These are phyloP conservation scores for Alternaria sp. DNA, from an alignment of 2,329 filamentous ascomycete species.

Conservation along the genomic window DNA sequence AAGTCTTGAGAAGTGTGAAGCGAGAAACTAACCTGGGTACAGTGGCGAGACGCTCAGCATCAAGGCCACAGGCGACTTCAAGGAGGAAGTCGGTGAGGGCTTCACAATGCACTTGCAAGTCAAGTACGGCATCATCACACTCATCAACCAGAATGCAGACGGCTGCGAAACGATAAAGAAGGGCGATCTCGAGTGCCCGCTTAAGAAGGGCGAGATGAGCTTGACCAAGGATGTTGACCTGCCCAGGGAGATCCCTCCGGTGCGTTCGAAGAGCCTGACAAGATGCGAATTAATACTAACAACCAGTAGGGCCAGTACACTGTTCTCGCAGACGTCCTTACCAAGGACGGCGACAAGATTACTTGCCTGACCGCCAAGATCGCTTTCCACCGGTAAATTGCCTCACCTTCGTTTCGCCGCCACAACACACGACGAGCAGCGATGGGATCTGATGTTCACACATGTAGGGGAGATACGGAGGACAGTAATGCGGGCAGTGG, in stretches of 20 bases:
- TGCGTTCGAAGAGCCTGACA: conserved; percentile 60
- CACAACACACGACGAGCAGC: conserved; percentile 21
- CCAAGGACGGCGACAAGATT: conserved; percentile 74
- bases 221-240: conserved; percentile 85
- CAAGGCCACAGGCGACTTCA: conserved; percentile 78
- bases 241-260: conserved; percentile 86
- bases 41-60: conserved; percentile 84
- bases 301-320: conserved; percentile 80
- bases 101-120: conserved; percentile 85
- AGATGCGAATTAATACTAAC: conserved; percentile 19
- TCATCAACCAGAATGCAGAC: conserved; percentile 82
- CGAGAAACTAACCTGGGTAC: conserved; percentile 14
- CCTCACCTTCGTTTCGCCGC: conserved; percentile 14
- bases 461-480: conserved; percentile 16
- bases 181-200: conserved; percentile 87
- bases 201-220: conserved; percentile 78
- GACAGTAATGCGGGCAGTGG: conserved; percentile 6
- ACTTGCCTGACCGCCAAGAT: conserved; percentile 86
- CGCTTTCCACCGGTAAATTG: conserved; percentile 61
- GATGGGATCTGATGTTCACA: conserved; percentile 17
- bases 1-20: neutral
- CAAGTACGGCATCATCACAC: conserved; percentile 92
- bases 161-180: conserved; percentile 90
- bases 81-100: conserved; percentile 75
- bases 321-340: conserved; percentile 86